Percentiles rank a stretch among this genome's conserved stretches.
phyloP scores from a whole-genome alignment of 2,329 filamentous ascomycete genomes.

The Colletotrichum cereale region DNA sequence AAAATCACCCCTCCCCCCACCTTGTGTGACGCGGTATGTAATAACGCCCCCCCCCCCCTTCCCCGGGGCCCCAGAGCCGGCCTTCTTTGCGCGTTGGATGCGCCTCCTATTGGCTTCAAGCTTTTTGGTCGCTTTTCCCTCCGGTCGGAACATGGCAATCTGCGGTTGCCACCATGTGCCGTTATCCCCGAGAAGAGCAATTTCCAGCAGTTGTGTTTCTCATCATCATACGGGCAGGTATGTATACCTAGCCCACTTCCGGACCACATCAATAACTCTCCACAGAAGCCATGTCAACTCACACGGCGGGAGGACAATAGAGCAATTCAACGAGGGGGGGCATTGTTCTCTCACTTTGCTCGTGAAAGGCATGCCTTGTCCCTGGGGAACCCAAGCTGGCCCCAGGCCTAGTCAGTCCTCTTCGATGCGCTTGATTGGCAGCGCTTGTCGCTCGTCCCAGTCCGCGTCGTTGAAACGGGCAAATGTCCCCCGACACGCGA shows the following conservation, averaged over 20 bases:
- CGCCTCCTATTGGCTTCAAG: constrained; percentile 25
- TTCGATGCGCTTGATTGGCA: constrained; percentile 28
- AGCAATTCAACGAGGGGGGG: neutral
- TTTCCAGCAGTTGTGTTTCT: constrained; percentile 1
- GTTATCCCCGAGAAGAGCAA: constrained; percentile 11
- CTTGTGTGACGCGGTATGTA: constrained; percentile 30
- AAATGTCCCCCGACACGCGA: constrained; percentile 32
- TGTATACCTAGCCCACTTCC: neutral
- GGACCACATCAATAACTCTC: neutral
- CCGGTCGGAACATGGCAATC: neutral
- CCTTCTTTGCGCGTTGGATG: neutral
- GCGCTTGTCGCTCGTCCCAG: constrained; percentile 36
- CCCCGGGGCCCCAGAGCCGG: too few relatives aligned
- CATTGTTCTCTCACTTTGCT: neutral
- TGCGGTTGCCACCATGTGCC: neutral
- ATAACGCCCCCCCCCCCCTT: too few relatives aligned
- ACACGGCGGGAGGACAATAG: neutral
- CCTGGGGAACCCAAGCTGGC: neutral
- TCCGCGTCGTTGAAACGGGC: constrained; percentile 33
- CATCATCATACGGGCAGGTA: neutral
- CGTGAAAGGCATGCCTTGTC: neutral
- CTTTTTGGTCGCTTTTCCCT: constrained; percentile 7
- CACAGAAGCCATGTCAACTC: neutral
- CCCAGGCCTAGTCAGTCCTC: constrained; percentile 17
- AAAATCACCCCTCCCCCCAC: constrained; percentile 37